Percentiles rank a stretch among this genome's conserved stretches.
Conservation (phyloP, 805 yeast species). For the Yarrowia deformans region DNA sequence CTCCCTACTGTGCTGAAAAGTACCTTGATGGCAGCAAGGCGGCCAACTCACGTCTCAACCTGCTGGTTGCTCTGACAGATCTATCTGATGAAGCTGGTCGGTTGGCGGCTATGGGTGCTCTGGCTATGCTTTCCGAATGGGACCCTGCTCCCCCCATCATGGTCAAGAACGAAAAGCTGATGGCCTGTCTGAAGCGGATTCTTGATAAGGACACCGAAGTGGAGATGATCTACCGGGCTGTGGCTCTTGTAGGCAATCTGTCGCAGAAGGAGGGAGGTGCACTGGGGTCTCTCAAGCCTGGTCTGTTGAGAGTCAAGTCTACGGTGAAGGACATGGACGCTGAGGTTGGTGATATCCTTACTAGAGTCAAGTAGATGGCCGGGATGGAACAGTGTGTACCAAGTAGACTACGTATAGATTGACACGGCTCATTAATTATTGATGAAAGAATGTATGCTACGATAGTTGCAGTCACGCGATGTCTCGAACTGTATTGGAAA, state of each 20-base stretch:
- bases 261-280: constrained; percentile 9
- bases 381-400: too few relatives aligned
- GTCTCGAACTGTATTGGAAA: constrained; percentile 18
- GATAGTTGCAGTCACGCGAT: constrained; percentile 13
- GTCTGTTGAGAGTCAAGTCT: constrained; percentile 4
- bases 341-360: constrained; percentile 16
- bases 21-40: constrained; percentile 48
- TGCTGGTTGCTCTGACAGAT: constrained; percentile 50
- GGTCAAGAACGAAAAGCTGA: constrained; percentile 46
- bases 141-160: constrained; percentile 48
- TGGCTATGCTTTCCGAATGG: constrained; percentile 53
- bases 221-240: constrained; percentile 47
- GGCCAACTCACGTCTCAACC: constrained; percentile 46
- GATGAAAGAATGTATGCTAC: background rate
- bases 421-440: background rate
- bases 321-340: constrained; percentile 1
- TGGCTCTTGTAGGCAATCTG: constrained; percentile 46
- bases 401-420: background rate
- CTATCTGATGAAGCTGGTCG: constrained; percentile 49
- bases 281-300: background rate
- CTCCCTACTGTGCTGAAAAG: constrained; percentile 51
- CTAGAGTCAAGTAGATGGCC: background rate
- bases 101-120: constrained; percentile 53
- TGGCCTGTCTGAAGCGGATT: constrained; percentile 44
- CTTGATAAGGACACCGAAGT: constrained; percentile 45